Evolutionary conservation across 2,329 filamentous ascomycete genomes (phyloP).

Genomic region (Lasiodiplodia hormozganensis): DNA sequence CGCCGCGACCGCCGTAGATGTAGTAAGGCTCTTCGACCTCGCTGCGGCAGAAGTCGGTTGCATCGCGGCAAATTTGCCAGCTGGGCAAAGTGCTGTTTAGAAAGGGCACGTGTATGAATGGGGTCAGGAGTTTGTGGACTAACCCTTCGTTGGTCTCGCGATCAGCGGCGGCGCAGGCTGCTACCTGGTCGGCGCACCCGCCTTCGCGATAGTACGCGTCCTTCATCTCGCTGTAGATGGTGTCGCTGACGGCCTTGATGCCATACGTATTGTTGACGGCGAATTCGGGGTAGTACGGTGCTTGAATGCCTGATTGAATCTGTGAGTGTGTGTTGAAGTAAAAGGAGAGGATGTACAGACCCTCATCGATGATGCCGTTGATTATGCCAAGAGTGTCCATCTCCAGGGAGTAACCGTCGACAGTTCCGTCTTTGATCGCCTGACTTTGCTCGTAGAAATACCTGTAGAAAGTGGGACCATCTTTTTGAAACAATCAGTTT

Average conservation of each 20-base stretch:
- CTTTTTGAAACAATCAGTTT: neutral
- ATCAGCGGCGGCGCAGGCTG: conserved; percentile 36
- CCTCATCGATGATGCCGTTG: conserved; percentile 46
- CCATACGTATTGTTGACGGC: conserved; percentile 64
- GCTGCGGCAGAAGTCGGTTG: conserved; percentile 48
- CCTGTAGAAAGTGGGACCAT: conserved; percentile 58
- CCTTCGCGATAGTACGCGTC: conserved; percentile 53
- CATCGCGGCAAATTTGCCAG: conserved; percentile 42
- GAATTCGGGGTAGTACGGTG: conserved; percentile 55
- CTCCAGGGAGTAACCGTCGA: conserved; percentile 56
- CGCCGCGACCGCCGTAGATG: conserved; percentile 51
- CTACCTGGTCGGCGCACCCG: conserved; percentile 62
- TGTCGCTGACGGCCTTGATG: conserved; percentile 56
- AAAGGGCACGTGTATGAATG: conserved; percentile 39
- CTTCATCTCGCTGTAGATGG: conserved; percentile 53
- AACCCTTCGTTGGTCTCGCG: conserved; percentile 9
- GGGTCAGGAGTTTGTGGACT: neutral
- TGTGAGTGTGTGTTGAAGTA: neutral
- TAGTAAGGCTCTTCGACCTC: conserved; percentile 38
- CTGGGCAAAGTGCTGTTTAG: conserved; percentile 48
- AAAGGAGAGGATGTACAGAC: neutral
- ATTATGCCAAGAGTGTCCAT: conserved; percentile 63
- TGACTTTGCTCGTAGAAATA: conserved; percentile 64
- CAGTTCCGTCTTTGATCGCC: conserved; percentile 56
- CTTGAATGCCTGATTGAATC: conserved; percentile 37